These are phyloP conservation scores for Trichoderma pleuroti DNA, from an alignment of 2,329 filamentous ascomycete genomes.

Conservation along the genomic window DNA sequence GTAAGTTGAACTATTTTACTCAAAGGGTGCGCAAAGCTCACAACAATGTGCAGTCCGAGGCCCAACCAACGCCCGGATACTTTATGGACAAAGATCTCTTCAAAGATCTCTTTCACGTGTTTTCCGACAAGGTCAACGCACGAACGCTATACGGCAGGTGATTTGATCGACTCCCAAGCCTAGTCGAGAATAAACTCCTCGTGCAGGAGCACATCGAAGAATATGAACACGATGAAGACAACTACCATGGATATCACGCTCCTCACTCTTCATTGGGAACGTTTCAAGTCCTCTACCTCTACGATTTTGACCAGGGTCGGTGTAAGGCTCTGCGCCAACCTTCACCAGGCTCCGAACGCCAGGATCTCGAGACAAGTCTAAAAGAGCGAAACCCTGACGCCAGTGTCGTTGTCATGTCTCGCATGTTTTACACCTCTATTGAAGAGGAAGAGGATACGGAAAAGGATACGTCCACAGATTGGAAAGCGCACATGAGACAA, in stretches of 20 bases:
- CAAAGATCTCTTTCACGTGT: constrained; percentile 5
- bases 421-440: neutral
- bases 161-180: neutral
- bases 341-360: neutral
- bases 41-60: neutral
- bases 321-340: constrained; percentile 2
- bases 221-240: neutral
- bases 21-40: neutral
- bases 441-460: neutral
- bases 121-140: neutral
- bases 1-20: neutral
- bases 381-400: constrained; percentile 4
- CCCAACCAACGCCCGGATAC: neutral
- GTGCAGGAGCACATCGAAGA: neutral
- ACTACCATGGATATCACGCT: neutral
- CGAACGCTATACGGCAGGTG: neutral
- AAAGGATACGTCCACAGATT: neutral
- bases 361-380: neutral
- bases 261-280: neutral
- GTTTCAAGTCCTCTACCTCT: constrained; percentile 6
- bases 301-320: constrained; percentile 2
- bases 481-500: neutral
- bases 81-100: neutral
- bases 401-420: neutral
- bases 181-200: neutral